Evolutionary conservation across 768 basidiomycete species (phyloP), one percentile per base, ranked within the genome.

Genomic region (Trametes sanguinea): DNA sequence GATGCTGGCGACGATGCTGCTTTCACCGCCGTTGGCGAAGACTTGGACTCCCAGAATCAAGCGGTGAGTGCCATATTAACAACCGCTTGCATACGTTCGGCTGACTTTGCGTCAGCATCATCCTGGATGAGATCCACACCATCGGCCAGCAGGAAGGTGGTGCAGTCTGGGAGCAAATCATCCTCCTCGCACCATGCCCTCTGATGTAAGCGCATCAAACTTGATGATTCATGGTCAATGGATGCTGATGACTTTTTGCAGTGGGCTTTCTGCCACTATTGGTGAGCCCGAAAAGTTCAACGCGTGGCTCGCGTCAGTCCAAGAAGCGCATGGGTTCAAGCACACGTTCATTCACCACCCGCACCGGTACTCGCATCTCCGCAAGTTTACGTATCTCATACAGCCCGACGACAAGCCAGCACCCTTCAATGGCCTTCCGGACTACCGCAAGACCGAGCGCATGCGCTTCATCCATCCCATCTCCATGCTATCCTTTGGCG

Each of bases 81-180:
- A 6, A 10, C 30, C 35, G 6, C 6, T 33, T 55, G 30, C 59
- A 2, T 17, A 35, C 68, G 40, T 27, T 60, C n/a, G 6, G 33
- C 29, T 44, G 27, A 16, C 11, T 3, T 11, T 16, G 9, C 16
- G 27, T 10, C 57, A 88, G 86, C n/a, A 86, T 90, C 60, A 82
- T 90, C 48, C 74, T 90, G 14, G 86, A 88, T 65, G 83, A 85
- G 67, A 83, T 85, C 17, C 89, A 90, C 68, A 80, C 83, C 2
- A 87, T 90, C 53, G 87, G 88, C 2, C 85, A 88, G 61, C 82
- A 87, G 67, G 83, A 86, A 59, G 85, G 84, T 1, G 89, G 89
- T 2, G 76, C 84, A 0, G 83, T 88, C 2, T 90, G 88, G 88
- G 88, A 90, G 65, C 85, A 89, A 67, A 85, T 89, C n/a, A 75